phyloP scores from a whole-genome alignment of 179 eudicot species.

The Monotropa hypopitys region DNA sequence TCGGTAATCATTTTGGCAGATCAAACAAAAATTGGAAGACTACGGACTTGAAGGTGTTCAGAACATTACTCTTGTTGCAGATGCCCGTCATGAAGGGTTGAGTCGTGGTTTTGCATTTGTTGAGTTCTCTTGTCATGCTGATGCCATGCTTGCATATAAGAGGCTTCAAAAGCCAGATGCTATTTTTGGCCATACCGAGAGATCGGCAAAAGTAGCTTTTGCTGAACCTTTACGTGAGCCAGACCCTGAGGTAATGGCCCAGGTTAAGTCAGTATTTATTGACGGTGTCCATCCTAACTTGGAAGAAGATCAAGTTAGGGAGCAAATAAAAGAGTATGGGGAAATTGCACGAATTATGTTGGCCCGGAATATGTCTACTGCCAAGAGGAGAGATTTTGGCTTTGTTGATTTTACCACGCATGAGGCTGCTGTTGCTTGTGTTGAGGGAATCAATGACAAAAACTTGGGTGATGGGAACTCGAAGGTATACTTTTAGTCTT shows the following conservation, averaged over 20 bases:
- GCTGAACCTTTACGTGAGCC: constrained; percentile 88
- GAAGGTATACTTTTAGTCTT: constrained; percentile 34
- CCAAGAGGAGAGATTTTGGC: constrained; percentile 84
- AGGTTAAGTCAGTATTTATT: constrained; percentile 75
- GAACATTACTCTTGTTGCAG: constrained; percentile 59
- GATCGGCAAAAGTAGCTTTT: constrained; percentile 84
- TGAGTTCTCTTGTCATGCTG: constrained; percentile 75
- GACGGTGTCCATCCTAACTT: constrained; percentile 76
- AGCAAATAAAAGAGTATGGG: constrained; percentile 52
- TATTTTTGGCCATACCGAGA: constrained; percentile 71
- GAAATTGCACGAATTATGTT: constrained; percentile 58
- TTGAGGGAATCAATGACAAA: constrained; percentile 51
- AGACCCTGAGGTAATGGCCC: constrained; percentile 76
- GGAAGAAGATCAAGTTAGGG: constrained; percentile 74
- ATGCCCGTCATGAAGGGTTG: constrained; percentile 62
- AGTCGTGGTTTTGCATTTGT: constrained; percentile 86
- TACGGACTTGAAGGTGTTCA: constrained; percentile 57
- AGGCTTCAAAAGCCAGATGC: constrained; percentile 84
- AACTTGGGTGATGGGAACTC: constrained; percentile 54
- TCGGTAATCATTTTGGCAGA: constrained; percentile 34
- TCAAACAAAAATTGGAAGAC: constrained; percentile 61
- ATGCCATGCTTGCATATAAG: constrained; percentile 74
- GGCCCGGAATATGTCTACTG: constrained; percentile 68
- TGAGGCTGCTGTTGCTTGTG: constrained; percentile 75
- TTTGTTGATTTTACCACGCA: constrained; percentile 72